These are phyloP conservation scores for Calonectria henricotiae DNA, from an alignment of 2,329 filamentous ascomycete genomes.

Conservation along the genomic window DNA sequence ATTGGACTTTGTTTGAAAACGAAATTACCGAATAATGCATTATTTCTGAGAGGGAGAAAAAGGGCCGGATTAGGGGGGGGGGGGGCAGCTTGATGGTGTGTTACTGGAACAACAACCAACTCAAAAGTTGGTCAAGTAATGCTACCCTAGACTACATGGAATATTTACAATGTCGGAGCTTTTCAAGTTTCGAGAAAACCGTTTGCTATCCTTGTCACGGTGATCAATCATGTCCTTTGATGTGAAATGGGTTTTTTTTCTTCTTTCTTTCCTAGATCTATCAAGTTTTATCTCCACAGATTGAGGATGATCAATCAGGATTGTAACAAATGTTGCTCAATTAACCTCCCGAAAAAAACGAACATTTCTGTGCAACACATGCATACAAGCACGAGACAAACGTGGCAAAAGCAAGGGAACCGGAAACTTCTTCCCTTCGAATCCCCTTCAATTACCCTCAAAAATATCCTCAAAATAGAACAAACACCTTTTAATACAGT, in stretches of 20 bases:
- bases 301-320: background rate
- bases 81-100: background rate
- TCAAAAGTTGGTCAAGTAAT: background rate
- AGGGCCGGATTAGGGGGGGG: slow-evolving; percentile 1
- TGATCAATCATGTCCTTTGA: background rate
- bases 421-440: background rate
- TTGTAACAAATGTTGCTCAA: background rate
- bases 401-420: background rate
- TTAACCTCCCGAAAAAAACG: background rate
- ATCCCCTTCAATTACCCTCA: no score
- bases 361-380: background rate
- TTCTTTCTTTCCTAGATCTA: background rate
- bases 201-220: background rate
- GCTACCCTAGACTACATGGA: background rate
- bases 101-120: background rate
- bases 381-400: background rate
- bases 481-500: background rate
- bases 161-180: background rate
- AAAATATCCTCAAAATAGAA: background rate
- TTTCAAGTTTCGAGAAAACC: background rate
- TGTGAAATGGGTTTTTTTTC: background rate
- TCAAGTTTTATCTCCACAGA: background rate
- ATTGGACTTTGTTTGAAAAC: slow-evolving; percentile 12
- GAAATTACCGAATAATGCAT: background rate
- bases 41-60: background rate